phyloP scores from a whole-genome alignment of 2,329 filamentous ascomycete genomes.

The Scytalidium sp. region DNA sequence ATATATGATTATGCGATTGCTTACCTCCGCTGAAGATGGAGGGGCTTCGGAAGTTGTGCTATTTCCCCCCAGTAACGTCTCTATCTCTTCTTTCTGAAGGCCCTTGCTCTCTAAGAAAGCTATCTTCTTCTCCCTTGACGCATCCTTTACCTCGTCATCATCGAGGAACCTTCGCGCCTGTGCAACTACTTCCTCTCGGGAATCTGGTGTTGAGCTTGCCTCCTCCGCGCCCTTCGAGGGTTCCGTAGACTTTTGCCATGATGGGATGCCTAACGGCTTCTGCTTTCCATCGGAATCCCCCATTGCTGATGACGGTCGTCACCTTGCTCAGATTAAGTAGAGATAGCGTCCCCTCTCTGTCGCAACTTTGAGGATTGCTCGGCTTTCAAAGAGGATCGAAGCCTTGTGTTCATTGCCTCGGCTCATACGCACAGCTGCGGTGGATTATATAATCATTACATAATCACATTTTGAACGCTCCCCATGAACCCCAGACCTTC shows the following conservation, averaged over 20 bases:
- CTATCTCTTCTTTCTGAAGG: conserved; percentile 63
- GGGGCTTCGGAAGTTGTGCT: conserved; percentile 4
- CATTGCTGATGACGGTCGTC: conserved; percentile 17
- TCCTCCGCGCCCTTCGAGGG: conserved; percentile 3
- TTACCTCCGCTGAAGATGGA: background rate
- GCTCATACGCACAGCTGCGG: background rate
- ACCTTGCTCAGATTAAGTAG: background rate
- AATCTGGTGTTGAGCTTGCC: conserved; percentile 6
- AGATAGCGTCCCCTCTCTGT: background rate
- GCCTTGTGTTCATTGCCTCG: background rate
- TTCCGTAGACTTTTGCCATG: conserved; percentile 22
- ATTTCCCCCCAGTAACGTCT: conserved; percentile 53
- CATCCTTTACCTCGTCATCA: conserved; percentile 68
- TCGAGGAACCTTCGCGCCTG: conserved; percentile 75
- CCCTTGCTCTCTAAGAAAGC: conserved; percentile 78
- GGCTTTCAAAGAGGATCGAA: background rate
- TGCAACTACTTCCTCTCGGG: conserved; percentile 44
- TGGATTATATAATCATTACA: background rate
- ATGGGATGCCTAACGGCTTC: conserved; percentile 16
- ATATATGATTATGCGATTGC: conserved; percentile 8
- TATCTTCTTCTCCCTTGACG: conserved; percentile 68
- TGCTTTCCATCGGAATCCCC: conserved; percentile 20
- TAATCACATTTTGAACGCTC: background rate
- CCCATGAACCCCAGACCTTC: background rate
- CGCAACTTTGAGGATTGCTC: background rate